A percentile compares a stretch with the other conserved stretches of the same genome.
These are phyloP conservation scores for Puya raimondii DNA, from an alignment of 176 grass and related monocot genomes.

Conservation along the genomic window DNA sequence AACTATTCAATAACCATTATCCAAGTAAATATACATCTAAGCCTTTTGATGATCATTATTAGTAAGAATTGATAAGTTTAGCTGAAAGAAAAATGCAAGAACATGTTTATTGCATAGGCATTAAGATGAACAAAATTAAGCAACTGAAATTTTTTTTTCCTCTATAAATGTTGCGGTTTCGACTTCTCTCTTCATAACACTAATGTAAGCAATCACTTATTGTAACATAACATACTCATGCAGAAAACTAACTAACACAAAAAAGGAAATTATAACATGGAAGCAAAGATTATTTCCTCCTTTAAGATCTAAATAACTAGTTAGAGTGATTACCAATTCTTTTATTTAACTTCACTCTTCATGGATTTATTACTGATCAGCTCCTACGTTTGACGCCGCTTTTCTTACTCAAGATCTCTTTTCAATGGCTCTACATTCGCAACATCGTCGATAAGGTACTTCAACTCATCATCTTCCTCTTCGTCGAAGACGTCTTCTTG, in stretches of 20 bases:
- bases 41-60: no score
- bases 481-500: background rate
- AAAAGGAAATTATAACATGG: background rate
- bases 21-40: no score
- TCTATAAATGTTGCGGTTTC: background rate
- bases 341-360: background rate
- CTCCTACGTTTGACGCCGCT: background rate
- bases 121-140: background rate
- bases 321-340: background rate
- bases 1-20: no score
- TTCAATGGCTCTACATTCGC: background rate
- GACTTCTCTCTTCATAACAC: background rate
- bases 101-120: background rate
- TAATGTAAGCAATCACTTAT: background rate
- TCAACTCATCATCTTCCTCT: background rate
- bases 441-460: background rate
- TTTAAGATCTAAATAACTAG: background rate
- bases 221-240: background rate
- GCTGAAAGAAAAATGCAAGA: background rate
- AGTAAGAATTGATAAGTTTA: background rate
- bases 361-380: background rate
- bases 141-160: background rate
- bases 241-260: background rate
- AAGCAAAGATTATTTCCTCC: background rate
- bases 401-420: background rate